phyloP scores from a whole-genome alignment of 2,329 filamentous ascomycete species.

The Cytospora schulzeri region DNA sequence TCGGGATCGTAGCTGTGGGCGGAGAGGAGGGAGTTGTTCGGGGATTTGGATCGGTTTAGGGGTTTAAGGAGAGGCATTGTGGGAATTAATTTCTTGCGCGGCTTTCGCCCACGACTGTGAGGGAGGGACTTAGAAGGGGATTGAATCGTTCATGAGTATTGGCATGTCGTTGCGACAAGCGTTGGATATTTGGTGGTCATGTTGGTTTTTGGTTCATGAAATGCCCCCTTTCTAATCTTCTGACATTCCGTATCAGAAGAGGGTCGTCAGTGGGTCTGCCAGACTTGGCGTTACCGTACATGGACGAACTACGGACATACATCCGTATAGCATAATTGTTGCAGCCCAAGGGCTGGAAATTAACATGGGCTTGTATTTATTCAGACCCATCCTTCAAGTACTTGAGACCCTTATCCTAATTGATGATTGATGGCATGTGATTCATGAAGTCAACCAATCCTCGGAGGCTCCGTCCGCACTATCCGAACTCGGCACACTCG shows the following conservation, averaged over 20 bases:
- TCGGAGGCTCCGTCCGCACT: too few species aligned
- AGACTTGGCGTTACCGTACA: conserved; percentile 16
- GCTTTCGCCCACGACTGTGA: conserved; percentile 20
- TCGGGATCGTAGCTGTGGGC: conserved; percentile 69
- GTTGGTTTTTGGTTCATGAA: neutral
- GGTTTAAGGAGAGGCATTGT: conserved; percentile 28
- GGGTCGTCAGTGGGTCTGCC: conserved; percentile 15
- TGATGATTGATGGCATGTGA: too few species aligned
- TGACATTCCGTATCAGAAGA: conserved; percentile 15
- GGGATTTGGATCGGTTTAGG: conserved; percentile 25
- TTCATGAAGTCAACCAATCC: too few species aligned
- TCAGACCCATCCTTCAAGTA: neutral
- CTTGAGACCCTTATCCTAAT: neutral
- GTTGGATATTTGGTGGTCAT: conserved; percentile 14
- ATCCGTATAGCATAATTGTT: neutral
- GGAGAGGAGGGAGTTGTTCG: conserved; percentile 56
- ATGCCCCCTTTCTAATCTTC: conserved; percentile 18
- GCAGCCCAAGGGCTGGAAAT: neutral
- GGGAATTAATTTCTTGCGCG: conserved; percentile 17
- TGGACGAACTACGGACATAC: too few species aligned
- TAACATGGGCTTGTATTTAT: neutral
- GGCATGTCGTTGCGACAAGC: conserved; percentile 21
- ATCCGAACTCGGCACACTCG: too few species aligned
- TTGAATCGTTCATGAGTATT: conserved; percentile 11
- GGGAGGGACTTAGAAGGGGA: conserved; percentile 14